A percentile compares a stretch with the other conserved stretches of the same genome.
phyloP scores from a whole-genome alignment of 2,329 filamentous ascomycete species.

The Scytalidium lignicola region DNA sequence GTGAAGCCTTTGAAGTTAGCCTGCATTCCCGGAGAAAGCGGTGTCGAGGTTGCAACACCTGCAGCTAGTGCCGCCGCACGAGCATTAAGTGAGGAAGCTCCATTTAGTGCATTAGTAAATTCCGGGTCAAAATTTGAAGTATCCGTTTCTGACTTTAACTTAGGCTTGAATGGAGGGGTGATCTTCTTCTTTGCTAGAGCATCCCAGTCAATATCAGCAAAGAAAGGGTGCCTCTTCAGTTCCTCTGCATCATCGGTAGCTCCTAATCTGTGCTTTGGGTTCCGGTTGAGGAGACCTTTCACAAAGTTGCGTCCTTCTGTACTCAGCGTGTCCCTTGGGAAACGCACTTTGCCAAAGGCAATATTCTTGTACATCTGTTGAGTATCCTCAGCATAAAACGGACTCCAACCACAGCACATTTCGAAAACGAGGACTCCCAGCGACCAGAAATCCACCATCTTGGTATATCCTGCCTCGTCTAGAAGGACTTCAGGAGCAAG shows the following conservation, averaged over 20 bases:
- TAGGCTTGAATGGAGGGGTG: slow-evolving; percentile 95
- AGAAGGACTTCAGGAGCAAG: slow-evolving; percentile 91
- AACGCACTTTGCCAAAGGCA: slow-evolving; percentile 95
- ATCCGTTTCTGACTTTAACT: slow-evolving; percentile 90
- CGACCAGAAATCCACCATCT: slow-evolving; percentile 99
- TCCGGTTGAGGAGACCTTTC: slow-evolving; percentile 93
- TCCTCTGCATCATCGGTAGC: slow-evolving; percentile 89
- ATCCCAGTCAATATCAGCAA: slow-evolving; percentile 89
- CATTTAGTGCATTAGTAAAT: slow-evolving; percentile 91
- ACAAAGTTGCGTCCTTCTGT: slow-evolving; percentile 96
- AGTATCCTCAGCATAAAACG: slow-evolving; percentile 97
- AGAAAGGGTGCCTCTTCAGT: slow-evolving; percentile 91
- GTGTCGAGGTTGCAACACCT: slow-evolving; percentile 82
- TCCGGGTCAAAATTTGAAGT: slow-evolving; percentile 98
- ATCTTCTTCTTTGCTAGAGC: slow-evolving; percentile 85
- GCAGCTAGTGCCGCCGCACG: slow-evolving; percentile 80
- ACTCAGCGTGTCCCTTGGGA: slow-evolving; percentile 89
- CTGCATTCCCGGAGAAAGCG: slow-evolving; percentile 86
- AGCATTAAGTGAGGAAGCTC: slow-evolving; percentile 82
- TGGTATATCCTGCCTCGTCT: slow-evolving; percentile 96
- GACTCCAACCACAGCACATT: slow-evolving; percentile 99
- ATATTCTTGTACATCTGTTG: slow-evolving; percentile 99
- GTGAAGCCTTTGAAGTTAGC: slow-evolving; percentile 97
- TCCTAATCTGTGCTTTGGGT: slow-evolving; percentile 90
- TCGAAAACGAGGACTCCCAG: slow-evolving; percentile 96